Base-by-base conservation (phyloP, 2,329 filamentous ascomycete species). In the Pseudogymnoascus pannorum region DNA sequence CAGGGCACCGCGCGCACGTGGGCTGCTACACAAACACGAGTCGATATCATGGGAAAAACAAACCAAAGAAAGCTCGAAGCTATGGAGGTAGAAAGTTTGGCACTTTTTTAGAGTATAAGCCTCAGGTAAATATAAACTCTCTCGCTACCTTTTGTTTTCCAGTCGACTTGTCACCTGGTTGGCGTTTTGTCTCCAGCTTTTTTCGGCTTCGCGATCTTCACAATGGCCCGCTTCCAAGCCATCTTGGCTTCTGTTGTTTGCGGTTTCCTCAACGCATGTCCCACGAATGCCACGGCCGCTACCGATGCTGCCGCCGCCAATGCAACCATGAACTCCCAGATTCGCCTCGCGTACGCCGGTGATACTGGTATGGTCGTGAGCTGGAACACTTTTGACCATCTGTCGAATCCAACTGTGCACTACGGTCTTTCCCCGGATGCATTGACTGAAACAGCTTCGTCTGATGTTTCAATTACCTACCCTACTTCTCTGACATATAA, bases 301-400 rank as follows among this genome's bases (percentile, higher is more conserved):
- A 48, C 58, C 36, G 58, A 44, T 60, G 24, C 58, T 12, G 24
- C 35, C 2, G 44, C 36, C 20, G 16, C 20, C 26, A 44, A 40
- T 36, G 38, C 44, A 24, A 44, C 57, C 14, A 59, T 62, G 20
- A 62, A 62, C 29, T 62, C 61, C 26, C 61, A 62, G 57, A 38
- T 59, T 26, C 57, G 61, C n/a, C 40, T 62, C 5, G 61, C 61
- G 22, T 62, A 62, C 36, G 57, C 61, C 48, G 61, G 61, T 7
- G 31, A 68, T 57, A 65, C 70, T 1, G 68, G 70, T 22, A 70
- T 71, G 68, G 62, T 66, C 18, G 67, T 70, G 18, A 68, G 68
- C 63, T 75, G 72, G 73, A 75, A 74, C 61, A 75, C 72, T 3
- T 68, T 71, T 48, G 58, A 67, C n/a, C 63, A 70, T 24, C 57